These are phyloP conservation scores for Cystoderma amianthinum DNA, from an alignment of 768 basidiomycete genomes.

Conservation along the genomic window DNA sequence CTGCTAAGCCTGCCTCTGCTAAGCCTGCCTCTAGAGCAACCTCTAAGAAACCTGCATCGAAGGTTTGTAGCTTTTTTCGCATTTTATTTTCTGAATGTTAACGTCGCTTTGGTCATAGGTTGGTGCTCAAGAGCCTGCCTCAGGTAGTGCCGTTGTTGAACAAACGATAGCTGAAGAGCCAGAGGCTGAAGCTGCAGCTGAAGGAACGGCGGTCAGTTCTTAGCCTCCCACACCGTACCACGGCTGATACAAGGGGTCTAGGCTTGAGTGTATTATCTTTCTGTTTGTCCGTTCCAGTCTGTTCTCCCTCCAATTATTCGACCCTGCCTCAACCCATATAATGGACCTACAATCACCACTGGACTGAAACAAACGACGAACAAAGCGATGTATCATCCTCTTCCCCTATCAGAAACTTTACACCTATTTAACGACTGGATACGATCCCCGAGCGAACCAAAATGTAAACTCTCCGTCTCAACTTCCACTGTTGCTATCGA, in stretches of 20 bases:
- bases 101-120: not conserved
- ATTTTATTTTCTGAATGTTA: not conserved
- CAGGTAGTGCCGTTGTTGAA: not conserved
- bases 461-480: not conserved
- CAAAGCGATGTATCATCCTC: not conserved
- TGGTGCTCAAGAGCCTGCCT: not conserved
- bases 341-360: not conserved
- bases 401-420: not conserved
- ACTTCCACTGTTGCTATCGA: not conserved
- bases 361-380: not conserved
- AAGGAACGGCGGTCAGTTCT: not conserved
- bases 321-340: not conserved
- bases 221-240: not conserved
- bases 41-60: conserved; percentile 61
- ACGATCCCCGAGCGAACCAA: not conserved
- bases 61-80: conserved; percentile 31
- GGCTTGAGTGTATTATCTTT: not conserved
- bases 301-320: not conserved
- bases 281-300: not conserved
- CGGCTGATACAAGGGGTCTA: not conserved
- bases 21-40: conserved; percentile 47
- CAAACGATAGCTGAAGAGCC: not conserved
- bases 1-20: conserved; percentile 54
- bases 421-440: not conserved
- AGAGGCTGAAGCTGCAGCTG: not conserved